phyloP scores from a whole-genome alignment of 2,329 filamentous ascomycete species.

The Blastomyces silverae region DNA sequence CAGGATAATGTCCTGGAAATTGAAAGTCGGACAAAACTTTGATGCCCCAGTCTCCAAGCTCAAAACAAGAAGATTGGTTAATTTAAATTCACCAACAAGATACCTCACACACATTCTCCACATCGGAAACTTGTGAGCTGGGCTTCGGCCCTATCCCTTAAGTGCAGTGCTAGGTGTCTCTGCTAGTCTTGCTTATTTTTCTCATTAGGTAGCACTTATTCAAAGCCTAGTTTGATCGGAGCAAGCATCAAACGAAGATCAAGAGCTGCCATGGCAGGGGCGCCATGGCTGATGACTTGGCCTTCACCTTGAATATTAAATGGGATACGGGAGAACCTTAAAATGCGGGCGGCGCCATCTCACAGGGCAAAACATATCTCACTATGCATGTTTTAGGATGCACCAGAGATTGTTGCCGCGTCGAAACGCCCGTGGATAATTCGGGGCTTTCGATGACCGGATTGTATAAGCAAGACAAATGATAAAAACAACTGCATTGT shows the following conservation, averaged over 20 bases:
- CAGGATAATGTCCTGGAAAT: not conserved
- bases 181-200: conserved; percentile 1
- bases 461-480: not conserved
- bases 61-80: not conserved
- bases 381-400: conserved; percentile 15
- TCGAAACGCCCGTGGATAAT: conserved; percentile 16
- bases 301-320: conserved; percentile 14
- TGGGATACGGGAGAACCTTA: not conserved
- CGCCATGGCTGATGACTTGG: conserved; percentile 18
- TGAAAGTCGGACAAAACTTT: not conserved
- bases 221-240: conserved; percentile 17
- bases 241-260: conserved; percentile 19
- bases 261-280: conserved; percentile 19
- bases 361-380: conserved; percentile 5
- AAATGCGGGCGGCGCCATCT: conserved; percentile 3
- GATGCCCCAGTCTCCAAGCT: conserved; percentile 15
- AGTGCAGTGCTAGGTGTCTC: not conserved
- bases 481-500: not conserved
- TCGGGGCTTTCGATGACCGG: not conserved
- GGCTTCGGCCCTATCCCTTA: not conserved
- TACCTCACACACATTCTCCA: conserved; percentile 16
- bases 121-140: conserved; percentile 5
- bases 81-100: too few relatives aligned
- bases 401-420: conserved; percentile 4
- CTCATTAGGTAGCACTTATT: conserved; percentile 1